Percentiles rank a stretch among this genome's conserved stretches.
Conservation (phyloP, 768 basidiomycete genomes). For the Lentinus brumalis region DNA sequence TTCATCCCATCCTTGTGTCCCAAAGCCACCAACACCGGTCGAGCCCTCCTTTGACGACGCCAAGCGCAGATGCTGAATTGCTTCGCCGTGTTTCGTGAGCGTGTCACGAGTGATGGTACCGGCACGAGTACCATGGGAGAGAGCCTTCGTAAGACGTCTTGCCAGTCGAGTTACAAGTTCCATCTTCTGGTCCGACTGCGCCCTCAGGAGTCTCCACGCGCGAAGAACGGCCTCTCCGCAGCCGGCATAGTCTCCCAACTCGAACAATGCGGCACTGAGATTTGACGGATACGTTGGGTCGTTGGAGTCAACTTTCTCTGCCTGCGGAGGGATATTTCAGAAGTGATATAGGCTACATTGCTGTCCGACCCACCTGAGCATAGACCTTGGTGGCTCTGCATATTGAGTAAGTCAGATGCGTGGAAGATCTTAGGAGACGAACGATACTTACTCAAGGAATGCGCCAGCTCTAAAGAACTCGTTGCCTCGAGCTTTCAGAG, state of each 20-base stretch:
- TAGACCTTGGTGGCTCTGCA: neutral
- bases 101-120: no score
- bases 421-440: no score
- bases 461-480: no score
- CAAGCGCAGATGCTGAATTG: no score
- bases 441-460: no score
- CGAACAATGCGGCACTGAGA: constrained; percentile 21
- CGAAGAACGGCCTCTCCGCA: constrained; percentile 19
- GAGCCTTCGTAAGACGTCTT: neutral
- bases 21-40: no score
- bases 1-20: no score
- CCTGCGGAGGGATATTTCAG: neutral
- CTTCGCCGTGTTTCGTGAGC: no score
- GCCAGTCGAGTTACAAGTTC: neutral
- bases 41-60: no score
- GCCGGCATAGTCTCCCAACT: constrained; percentile 17
- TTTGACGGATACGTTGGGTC: constrained; percentile 23
- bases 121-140: neutral
- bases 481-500: no score
- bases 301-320: neutral
- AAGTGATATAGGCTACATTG: neutral
- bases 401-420: neutral
- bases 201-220: constrained; percentile 8
- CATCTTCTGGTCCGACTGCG: neutral
- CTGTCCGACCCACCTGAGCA: neutral